These are phyloP conservation scores for Ophiostoma quercus DNA, from an alignment of 2,329 filamentous ascomycete species.

Conservation along the genomic window DNA sequence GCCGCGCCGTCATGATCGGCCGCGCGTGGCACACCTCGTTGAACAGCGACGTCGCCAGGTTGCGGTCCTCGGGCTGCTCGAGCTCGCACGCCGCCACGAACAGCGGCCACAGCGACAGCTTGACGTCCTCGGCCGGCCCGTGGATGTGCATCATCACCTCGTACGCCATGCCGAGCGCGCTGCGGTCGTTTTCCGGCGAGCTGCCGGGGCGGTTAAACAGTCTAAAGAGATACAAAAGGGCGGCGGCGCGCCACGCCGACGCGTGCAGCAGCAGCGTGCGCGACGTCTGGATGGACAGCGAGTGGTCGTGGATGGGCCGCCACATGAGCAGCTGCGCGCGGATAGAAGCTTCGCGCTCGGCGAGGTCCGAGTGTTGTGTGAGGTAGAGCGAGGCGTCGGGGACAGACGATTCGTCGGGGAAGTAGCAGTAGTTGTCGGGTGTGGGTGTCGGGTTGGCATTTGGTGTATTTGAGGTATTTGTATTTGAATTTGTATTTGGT, in stretches of 20 bases:
- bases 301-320: conserved; percentile 24
- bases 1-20: conserved; percentile 23
- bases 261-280: conserved; percentile 25
- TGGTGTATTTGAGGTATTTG: not conserved
- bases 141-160: conserved; percentile 26
- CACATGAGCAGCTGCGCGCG: conserved; percentile 25
- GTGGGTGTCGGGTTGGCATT: not conserved
- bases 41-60: conserved; percentile 21
- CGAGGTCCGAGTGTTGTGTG: conserved; percentile 16
- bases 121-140: conserved; percentile 25
- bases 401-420: conserved; percentile 12
- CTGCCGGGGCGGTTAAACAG: conserved; percentile 25
- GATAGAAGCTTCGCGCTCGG: conserved; percentile 21
- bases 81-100: conserved; percentile 26
- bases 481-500: too few species aligned
- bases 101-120: conserved; percentile 27
- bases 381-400: conserved; percentile 16
- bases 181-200: conserved; percentile 20
- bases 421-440: conserved; percentile 1
- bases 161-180: conserved; percentile 25
- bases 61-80: conserved; percentile 25
- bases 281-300: conserved; percentile 22
- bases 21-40: conserved; percentile 22
- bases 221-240: conserved; percentile 24
- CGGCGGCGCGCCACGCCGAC: conserved; percentile 25